Evolutionary conservation across 345 rosid species (phyloP), one percentile per base, ranked within the genome.

Genomic region (Eucalyptus brandiana): DNA sequence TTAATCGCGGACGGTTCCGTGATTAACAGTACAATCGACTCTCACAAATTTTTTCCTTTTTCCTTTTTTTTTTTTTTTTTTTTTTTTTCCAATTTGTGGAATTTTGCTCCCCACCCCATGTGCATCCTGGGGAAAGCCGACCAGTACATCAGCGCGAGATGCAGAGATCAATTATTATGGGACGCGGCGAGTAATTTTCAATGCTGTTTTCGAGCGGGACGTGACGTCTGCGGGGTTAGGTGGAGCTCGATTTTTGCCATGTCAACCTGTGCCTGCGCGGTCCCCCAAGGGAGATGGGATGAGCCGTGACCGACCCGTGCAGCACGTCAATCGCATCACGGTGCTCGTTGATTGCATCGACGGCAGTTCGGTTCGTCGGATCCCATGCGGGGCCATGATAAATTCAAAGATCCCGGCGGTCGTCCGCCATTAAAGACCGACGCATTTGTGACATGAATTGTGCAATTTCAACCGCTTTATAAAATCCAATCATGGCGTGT

Each of bases 41-140:
- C 45, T 19, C 15, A 6, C 83, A 37, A 37, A 3, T 21, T 37
- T 37, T 76, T 21, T 0, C 4, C 5, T 34, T 8, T 16, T 8
- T 4, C 3, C 4, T 30, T 14, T 8, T 8, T 8, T 0, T 8
- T 4, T 0, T 53, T 30, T 14, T 8, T 8, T 8, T 0, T 8
- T 4, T 0, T 53, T 54, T 54, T 21, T 21, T 8, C 13, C 30
- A 56, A 23, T 34, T 69, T 9, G 4, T 19, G 26, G 24, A 72
- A 72, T 19, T 72, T 17, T 19, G 81, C 45, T 6, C 4, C 3
- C n/a, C 58, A 11, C 24, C 24, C 42, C 83, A 72, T 72, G 83
- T 37, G 81, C 23, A 34, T 37, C 45, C 81, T 5, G 45, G 45
- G 12, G 45, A 72, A 34, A 37, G 44, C 81, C 44, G 80, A n/a